A percentile compares a stretch with the other conserved stretches of the same genome.
Evolutionary conservation across 2,329 filamentous ascomycete genomes (phyloP).

Genomic region (Capronia americana): DNA sequence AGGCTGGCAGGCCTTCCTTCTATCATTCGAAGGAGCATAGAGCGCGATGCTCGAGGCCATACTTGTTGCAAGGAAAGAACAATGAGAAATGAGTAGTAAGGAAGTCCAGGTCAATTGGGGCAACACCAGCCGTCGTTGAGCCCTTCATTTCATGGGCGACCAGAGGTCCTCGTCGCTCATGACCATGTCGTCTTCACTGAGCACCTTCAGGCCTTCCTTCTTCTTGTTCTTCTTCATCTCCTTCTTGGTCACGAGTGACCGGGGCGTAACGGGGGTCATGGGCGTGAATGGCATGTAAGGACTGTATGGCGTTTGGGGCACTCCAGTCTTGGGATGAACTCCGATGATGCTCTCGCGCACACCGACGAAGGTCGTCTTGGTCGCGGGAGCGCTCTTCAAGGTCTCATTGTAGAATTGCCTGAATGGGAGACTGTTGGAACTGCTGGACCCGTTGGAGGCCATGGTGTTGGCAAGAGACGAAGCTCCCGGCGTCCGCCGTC

Average conservation of each 20-base stretch:
- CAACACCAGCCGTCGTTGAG: background rate
- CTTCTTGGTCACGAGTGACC: conserved; percentile 51
- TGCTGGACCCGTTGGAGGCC: conserved; percentile 35
- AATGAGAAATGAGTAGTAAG: background rate
- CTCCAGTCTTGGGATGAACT: conserved; percentile 52
- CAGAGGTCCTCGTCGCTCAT: conserved; percentile 55
- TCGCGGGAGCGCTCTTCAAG: conserved; percentile 52
- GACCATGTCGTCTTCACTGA: conserved; percentile 56
- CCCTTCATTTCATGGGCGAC: conserved; percentile 40
- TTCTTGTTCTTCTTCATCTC: conserved; percentile 51
- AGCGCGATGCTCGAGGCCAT: conserved; percentile 53
- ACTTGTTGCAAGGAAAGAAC: background rate
- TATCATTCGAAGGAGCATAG: background rate
- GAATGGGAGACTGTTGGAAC: conserved; percentile 51
- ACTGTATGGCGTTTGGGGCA: conserved; percentile 56
- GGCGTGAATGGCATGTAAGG: conserved; percentile 60
- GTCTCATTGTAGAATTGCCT: conserved; percentile 50
- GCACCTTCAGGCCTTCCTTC: conserved; percentile 52
- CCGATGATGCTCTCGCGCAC: conserved; percentile 46
- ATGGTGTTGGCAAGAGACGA: conserved; percentile 21
- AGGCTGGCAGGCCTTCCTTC: background rate
- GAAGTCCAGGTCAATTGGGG: background rate
- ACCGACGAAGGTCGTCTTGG: conserved; percentile 58
- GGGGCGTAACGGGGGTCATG: conserved; percentile 54
- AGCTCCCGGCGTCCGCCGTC: conserved; percentile 11